These are phyloP conservation scores for Sapria himalayana DNA, from an alignment of 345 rosid species.

Conservation along the genomic window DNA sequence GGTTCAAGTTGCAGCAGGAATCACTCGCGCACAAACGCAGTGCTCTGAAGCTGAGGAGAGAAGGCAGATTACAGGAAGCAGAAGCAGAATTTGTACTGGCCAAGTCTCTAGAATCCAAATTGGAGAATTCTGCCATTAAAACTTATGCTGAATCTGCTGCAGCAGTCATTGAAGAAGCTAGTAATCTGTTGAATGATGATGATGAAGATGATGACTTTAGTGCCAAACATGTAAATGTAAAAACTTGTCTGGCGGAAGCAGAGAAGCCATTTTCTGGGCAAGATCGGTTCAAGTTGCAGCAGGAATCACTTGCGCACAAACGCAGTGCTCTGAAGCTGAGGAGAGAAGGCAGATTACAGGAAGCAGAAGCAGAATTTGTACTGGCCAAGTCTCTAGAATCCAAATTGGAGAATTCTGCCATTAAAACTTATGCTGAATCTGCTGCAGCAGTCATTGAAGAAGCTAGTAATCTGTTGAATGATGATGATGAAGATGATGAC, in stretches of 20 bases:
- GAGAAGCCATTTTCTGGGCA: conserved; percentile 53
- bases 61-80: conserved; percentile 68
- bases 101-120: conserved; percentile 64
- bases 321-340: conserved; percentile 74
- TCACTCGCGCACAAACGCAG: conserved; percentile 68
- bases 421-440: conserved; percentile 22
- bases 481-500: too few relatives aligned
- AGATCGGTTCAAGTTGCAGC: conserved; percentile 76
- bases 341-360: conserved; percentile 55
- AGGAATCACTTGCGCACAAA: conserved; percentile 68
- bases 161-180: too few relatives aligned
- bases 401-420: conserved; percentile 41
- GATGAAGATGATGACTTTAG: too few relatives aligned
- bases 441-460: too few relatives aligned
- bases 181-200: too few relatives aligned
- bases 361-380: conserved; percentile 89
- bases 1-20: conserved; percentile 74
- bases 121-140: conserved; percentile 35
- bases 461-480: too few relatives aligned
- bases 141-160: conserved; percentile 19
- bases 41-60: conserved; percentile 72
- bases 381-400: conserved; percentile 76
- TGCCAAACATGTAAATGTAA: too few relatives aligned
- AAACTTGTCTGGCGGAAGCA: too few relatives aligned
- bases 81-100: conserved; percentile 83